phyloP scores from a whole-genome alignment of 306 rosid genomes.

The Abrus pulchellus region DNA sequence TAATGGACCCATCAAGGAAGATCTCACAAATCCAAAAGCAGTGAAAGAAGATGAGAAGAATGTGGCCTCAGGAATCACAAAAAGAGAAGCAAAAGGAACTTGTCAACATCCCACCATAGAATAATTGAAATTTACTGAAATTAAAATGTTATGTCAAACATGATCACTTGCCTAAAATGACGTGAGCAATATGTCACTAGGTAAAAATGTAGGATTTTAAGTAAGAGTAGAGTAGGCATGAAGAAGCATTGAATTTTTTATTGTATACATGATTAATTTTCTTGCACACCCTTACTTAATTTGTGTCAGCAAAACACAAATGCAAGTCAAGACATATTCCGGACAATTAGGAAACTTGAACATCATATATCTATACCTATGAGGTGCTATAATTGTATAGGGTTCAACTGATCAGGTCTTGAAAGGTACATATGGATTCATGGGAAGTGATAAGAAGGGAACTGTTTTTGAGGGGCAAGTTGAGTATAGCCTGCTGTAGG shows the following conservation, averaged over 20 bases:
- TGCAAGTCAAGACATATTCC: slow-evolving; percentile 49
- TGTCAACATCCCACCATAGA: slow-evolving; percentile 76
- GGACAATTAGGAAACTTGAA: slow-evolving; percentile 46
- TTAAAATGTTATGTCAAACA: slow-evolving; percentile 40
- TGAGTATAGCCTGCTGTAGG: not conserved
- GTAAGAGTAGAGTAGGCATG: slow-evolving; percentile 37
- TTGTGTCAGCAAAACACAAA: slow-evolving; percentile 32
- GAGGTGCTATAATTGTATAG: slow-evolving; percentile 39
- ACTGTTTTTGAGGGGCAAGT: slow-evolving; percentile 1
- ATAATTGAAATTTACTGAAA: slow-evolving; percentile 52
- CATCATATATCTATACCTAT: slow-evolving; percentile 16
- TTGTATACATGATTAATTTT: slow-evolving; percentile 24
- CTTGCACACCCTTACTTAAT: slow-evolving; percentile 22
- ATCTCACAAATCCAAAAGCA: slow-evolving; percentile 67
- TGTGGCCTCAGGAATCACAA: slow-evolving; percentile 85
- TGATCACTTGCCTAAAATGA: slow-evolving; percentile 53
- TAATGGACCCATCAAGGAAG: slow-evolving; percentile 62
- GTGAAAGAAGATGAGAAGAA: slow-evolving; percentile 76
- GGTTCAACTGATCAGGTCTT: slow-evolving; percentile 28
- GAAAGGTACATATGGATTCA: slow-evolving; percentile 38
- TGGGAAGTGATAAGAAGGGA: slow-evolving; percentile 23
- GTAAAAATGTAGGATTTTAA: slow-evolving; percentile 17
- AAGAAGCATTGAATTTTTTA: slow-evolving; percentile 36
- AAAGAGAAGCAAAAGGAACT: slow-evolving; percentile 85
- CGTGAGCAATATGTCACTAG: slow-evolving; percentile 64